A percentile compares a stretch with the other conserved stretches of the same genome.
These are phyloP conservation scores for Ophiognomonia clavigignenti-juglandacearum DNA, from an alignment of 2,329 filamentous ascomycete species.

Conservation along the genomic window DNA sequence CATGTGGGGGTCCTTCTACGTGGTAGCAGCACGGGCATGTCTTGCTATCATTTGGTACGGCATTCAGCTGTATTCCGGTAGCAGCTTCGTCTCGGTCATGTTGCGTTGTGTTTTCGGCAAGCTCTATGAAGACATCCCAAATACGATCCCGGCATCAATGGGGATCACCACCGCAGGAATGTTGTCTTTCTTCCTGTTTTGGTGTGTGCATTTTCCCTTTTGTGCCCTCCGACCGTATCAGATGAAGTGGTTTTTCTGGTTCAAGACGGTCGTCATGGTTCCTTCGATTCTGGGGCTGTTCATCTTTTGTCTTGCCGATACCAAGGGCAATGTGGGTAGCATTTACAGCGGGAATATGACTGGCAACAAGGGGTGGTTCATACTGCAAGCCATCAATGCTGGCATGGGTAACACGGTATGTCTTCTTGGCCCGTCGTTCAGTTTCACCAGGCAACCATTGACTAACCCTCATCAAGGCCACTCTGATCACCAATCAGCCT, in stretches of 20 bases:
- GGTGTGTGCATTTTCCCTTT: slow-evolving; percentile 35
- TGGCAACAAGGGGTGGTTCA: slow-evolving; percentile 8
- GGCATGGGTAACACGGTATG: slow-evolving; percentile 25
- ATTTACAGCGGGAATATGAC: slow-evolving; percentile 18
- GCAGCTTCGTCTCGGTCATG: slow-evolving; percentile 17
- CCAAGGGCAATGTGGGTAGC: slow-evolving; percentile 27
- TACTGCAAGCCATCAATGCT: slow-evolving; percentile 32
- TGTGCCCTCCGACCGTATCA: slow-evolving; percentile 38
- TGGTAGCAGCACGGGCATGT: slow-evolving; percentile 33
- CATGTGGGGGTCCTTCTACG: slow-evolving; percentile 37
- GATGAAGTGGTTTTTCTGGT: slow-evolving; percentile 37
- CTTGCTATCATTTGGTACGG: slow-evolving; percentile 36
- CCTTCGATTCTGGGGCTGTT: slow-evolving; percentile 26
- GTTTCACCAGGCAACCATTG: neutral
- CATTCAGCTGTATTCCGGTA: slow-evolving; percentile 21
- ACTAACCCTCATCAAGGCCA: slow-evolving; percentile 20
- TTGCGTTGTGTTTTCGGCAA: slow-evolving; percentile 28
- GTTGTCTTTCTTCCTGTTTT: slow-evolving; percentile 33
- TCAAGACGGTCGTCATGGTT: slow-evolving; percentile 35
- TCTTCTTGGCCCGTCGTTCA: neutral
- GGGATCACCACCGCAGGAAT: slow-evolving; percentile 34
- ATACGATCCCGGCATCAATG: slow-evolving; percentile 29
- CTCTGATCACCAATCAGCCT: slow-evolving; percentile 36
- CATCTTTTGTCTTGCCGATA: slow-evolving; percentile 35
- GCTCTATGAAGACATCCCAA: slow-evolving; percentile 31